Conservation (phyloP, 164 flowering plant species). For the Euptelea pleiosperma region DNA sequence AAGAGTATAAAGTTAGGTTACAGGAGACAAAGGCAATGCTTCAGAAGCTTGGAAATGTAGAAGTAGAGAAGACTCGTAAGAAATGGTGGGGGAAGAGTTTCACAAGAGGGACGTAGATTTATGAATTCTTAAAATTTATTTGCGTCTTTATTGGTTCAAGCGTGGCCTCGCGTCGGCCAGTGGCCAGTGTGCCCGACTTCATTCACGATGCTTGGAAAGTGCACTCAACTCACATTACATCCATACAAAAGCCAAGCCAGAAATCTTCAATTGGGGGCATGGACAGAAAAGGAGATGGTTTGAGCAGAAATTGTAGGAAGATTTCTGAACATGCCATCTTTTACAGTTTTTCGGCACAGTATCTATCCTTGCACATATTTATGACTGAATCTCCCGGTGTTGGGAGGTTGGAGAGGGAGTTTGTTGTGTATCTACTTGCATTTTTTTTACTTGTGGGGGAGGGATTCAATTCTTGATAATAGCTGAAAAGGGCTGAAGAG, state of each 20-base stretch:
- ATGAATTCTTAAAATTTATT: background rate
- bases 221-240: too few relatives aligned
- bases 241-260: background rate
- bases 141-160: background rate
- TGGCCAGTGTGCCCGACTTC: conserved; percentile 1
- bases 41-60: conserved; percentile 53
- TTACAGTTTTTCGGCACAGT: too few relatives aligned
- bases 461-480: conserved; percentile 4
- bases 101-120: conserved; percentile 15
- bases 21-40: conserved; percentile 54
- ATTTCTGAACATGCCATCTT: too few relatives aligned
- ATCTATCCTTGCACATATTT: too few relatives aligned
- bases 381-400: background rate
- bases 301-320: background rate
- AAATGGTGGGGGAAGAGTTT: conserved; percentile 78
- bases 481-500: conserved; percentile 3
- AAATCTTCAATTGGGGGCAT: background rate
- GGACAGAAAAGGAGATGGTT: background rate
- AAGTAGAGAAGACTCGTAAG: conserved; percentile 37
- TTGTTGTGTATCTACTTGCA: background rate
- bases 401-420: background rate
- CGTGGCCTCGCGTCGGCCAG: background rate
- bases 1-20: conserved; percentile 63
- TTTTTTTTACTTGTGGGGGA: conserved; percentile 1
- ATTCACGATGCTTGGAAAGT: too few relatives aligned